Percentiles rank a stretch among this genome's conserved stretches.
Evolutionary conservation across 202 grass and related monocot genomes (phyloP).

Genomic region (Saccharum hybrid): DNA sequence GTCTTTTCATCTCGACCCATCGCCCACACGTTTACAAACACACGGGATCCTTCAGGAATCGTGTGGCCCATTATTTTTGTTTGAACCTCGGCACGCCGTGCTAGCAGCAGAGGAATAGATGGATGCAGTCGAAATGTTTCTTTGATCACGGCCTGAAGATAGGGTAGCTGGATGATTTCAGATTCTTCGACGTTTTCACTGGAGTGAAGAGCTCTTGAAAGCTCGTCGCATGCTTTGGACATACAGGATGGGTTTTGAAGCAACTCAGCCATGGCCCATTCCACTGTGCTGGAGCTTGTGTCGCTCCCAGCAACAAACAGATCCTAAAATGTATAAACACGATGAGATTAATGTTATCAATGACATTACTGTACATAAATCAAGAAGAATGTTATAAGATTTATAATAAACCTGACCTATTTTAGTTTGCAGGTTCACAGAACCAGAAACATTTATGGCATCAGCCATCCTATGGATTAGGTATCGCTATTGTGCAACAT

Average conservation of each 20-base stretch:
- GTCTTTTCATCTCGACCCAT: conserved; percentile 30
- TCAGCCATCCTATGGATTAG: no score
- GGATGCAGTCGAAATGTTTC: conserved; percentile 58
- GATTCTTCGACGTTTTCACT: conserved; percentile 39
- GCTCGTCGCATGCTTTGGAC: conserved; percentile 40
- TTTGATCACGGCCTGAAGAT: conserved; percentile 52
- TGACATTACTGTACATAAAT: no score
- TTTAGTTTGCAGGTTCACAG: no score
- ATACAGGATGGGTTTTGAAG: conserved; percentile 38
- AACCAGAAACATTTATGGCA: neutral
- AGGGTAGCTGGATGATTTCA: conserved; percentile 31
- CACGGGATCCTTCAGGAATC: conserved; percentile 28
- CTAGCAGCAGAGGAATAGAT: conserved; percentile 40
- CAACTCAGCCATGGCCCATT: conserved; percentile 57
- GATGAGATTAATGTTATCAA: no score
- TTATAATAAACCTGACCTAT: no score
- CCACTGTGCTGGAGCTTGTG: conserved; percentile 46
- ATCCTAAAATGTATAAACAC: conserved; percentile 31
- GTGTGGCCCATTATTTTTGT: conserved; percentile 12
- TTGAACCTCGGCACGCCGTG: conserved; percentile 9
- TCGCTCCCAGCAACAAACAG: conserved; percentile 54
- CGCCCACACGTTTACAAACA: conserved; percentile 57
- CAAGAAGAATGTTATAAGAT: no score
- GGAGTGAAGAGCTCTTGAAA: conserved; percentile 9
- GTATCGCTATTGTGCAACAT: no score